phyloP scores from a whole-genome alignment of 345 rosid species.

The Dipteronia dyeriana region DNA sequence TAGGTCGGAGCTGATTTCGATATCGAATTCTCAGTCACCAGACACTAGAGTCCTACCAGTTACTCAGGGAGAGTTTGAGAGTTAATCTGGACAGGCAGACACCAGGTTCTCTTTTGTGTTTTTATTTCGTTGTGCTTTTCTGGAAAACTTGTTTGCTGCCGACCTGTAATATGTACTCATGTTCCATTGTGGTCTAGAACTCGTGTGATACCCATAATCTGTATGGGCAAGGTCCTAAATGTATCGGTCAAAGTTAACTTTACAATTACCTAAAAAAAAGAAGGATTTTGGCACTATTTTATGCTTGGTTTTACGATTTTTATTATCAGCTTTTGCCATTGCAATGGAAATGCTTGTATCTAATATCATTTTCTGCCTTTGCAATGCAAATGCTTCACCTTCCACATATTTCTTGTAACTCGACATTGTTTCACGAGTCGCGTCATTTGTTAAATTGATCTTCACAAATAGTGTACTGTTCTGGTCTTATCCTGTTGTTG shows the following conservation, averaged over 20 bases:
- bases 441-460: too few relatives aligned
- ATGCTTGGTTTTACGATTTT: neutral
- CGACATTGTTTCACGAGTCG: too few relatives aligned
- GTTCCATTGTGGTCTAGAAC: constrained; percentile 1
- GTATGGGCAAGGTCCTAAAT: neutral
- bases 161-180: neutral
- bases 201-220: neutral
- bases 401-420: neutral
- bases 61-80: neutral
- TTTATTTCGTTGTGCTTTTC: neutral
- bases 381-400: neutral
- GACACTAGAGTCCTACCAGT: constrained; percentile 8
- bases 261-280: neutral
- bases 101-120: neutral
- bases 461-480: too few relatives aligned
- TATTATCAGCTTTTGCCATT: neutral
- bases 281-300: neutral
- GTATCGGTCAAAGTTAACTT: neutral
- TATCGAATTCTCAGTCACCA: constrained; percentile 21
- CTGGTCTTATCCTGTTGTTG: too few relatives aligned
- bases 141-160: neutral
- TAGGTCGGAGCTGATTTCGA: constrained; percentile 32
- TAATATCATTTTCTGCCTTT: neutral
- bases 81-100: neutral
- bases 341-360: neutral